A percentile compares a stretch with the other conserved stretches of the same genome.
Evolutionary conservation across 2,329 filamentous ascomycete genomes (phyloP).

Genomic region (Neofusicoccum parvum): DNA sequence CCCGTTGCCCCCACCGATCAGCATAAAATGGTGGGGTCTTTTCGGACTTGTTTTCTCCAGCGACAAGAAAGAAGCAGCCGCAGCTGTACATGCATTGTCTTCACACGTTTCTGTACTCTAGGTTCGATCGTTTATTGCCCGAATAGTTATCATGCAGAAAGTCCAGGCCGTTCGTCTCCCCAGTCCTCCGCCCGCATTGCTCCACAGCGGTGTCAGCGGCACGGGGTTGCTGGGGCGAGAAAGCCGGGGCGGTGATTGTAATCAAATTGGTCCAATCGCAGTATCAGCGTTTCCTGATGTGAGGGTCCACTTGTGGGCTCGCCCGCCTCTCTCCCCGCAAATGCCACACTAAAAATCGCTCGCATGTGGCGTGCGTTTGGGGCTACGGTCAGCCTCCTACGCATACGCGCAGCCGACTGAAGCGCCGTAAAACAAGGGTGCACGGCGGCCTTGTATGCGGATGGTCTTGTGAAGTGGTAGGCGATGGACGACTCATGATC

Average conservation of each 20-base stretch:
- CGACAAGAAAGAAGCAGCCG: background rate
- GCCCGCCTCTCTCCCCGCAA: background rate
- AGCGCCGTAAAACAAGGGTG: slow-evolving; percentile 2
- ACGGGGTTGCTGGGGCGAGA: background rate
- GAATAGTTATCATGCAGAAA: slow-evolving; percentile 13
- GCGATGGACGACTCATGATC: background rate
- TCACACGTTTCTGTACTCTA: slow-evolving; percentile 19
- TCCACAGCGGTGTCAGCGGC: background rate
- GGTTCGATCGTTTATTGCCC: slow-evolving; percentile 16
- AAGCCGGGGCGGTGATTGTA: slow-evolving; percentile 1
- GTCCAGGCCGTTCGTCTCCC: background rate
- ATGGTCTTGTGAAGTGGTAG: background rate
- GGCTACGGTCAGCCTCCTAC: background rate
- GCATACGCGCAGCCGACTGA: background rate
- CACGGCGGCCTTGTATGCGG: background rate
- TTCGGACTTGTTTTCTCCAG: slow-evolving; percentile 14
- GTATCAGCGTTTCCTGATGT: background rate
- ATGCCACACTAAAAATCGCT: background rate
- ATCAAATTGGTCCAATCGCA: slow-evolving; percentile 10
- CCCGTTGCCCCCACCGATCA: slow-evolving; percentile 8
- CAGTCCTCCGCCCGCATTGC: background rate
- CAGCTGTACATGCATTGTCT: slow-evolving; percentile 20
- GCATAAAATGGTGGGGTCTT: background rate
- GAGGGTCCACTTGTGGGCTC: background rate
- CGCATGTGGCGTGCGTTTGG: background rate